Percentiles rank a stretch among this genome's conserved stretches.
Conservation (phyloP, 2,329 filamentous ascomycete genomes). For the Aspergillus terreus region DNA sequence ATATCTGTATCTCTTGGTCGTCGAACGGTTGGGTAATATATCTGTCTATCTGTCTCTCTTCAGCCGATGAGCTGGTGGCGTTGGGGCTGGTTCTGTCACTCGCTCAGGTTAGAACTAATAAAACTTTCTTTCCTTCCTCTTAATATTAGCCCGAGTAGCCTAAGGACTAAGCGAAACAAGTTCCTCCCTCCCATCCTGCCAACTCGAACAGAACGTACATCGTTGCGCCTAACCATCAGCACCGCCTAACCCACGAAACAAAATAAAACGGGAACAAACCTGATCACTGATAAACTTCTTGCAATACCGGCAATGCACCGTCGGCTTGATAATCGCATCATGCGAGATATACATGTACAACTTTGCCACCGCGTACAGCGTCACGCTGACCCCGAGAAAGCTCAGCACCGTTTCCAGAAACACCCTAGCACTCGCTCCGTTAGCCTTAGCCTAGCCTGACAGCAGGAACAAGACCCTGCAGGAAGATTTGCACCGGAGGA, state of each 20-base stretch:
- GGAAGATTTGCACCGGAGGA: too few relatives aligned
- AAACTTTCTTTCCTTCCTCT: too few relatives aligned
- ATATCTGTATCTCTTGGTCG: slow-evolving; percentile 1
- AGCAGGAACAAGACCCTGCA: too few relatives aligned
- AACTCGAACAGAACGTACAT: slow-evolving; percentile 57
- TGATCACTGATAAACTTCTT: slow-evolving; percentile 55
- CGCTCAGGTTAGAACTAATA: not conserved
- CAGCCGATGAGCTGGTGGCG: not conserved
- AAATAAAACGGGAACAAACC: slow-evolving; percentile 38
- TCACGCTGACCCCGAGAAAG: slow-evolving; percentile 63
- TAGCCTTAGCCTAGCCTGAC: too few relatives aligned
- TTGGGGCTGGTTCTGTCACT: not conserved
- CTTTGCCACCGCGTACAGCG: slow-evolving; percentile 61
- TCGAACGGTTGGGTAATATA: not conserved
- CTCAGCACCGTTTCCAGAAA: slow-evolving; percentile 52
- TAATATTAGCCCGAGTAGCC: too few relatives aligned
- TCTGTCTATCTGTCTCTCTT: not conserved
- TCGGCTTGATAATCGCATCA: slow-evolving; percentile 68
- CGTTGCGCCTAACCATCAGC: slow-evolving; percentile 38
- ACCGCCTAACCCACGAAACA: not conserved
- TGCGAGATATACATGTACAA: slow-evolving; percentile 59
- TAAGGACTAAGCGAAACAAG: not conserved
- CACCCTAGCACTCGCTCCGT: slow-evolving; percentile 18
- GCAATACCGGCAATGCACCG: slow-evolving; percentile 60
- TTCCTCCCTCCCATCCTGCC: slow-evolving; percentile 56